Evolutionary conservation across 306 rosid genomes (phyloP).

Genomic region (Malus asiatica): DNA sequence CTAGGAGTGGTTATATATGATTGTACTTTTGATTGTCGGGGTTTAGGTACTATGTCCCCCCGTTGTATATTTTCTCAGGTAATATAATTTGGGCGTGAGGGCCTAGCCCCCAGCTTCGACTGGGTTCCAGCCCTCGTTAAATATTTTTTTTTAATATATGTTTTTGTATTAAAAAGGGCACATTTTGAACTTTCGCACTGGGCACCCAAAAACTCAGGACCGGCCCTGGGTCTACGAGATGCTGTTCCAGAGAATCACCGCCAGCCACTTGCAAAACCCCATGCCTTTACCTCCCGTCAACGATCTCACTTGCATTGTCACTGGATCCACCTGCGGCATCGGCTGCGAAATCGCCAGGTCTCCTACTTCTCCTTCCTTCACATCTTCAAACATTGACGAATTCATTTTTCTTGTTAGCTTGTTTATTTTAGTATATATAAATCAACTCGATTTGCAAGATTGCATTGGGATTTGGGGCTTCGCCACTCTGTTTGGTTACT

Average conservation of each 20-base stretch:
- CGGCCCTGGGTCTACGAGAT: slow-evolving; percentile 60
- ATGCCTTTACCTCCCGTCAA: slow-evolving; percentile 75
- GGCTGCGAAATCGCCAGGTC: slow-evolving; percentile 94
- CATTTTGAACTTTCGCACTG: no score
- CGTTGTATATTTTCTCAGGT: no score
- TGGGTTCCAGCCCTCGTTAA: no score
- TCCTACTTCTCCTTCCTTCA: neutral
- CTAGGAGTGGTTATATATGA: no score
- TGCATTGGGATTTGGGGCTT: neutral
- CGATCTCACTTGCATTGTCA: slow-evolving; percentile 77
- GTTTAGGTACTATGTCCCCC: no score
- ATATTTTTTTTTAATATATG: no score
- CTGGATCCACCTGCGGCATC: slow-evolving; percentile 96
- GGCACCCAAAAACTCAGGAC: no score
- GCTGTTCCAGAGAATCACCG: slow-evolving; percentile 78
- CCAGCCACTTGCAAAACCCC: slow-evolving; percentile 83
- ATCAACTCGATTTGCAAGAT: neutral
- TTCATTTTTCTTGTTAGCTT: neutral
- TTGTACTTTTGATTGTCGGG: no score
- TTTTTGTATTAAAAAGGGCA: no score
- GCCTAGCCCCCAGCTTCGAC: no score
- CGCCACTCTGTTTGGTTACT: neutral
- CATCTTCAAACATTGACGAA: neutral
- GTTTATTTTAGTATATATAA: neutral
- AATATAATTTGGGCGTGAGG: no score